Conservation (phyloP, 2,329 filamentous ascomycete genomes). For the Fusarium sp. region DNA sequence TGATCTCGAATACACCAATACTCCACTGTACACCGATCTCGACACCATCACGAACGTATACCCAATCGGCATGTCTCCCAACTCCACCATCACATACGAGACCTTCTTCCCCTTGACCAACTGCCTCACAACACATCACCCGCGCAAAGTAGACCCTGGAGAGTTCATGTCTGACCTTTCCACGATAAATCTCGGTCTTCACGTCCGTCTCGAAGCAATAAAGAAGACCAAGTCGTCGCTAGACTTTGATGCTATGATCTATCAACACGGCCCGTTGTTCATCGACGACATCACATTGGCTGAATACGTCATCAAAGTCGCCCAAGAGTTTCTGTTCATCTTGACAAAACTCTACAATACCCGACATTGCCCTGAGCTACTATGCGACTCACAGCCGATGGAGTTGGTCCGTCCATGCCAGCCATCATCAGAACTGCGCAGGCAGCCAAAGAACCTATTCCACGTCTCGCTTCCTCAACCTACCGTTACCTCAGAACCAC, state of each 20-base stretch:
- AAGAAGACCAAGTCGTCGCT: neutral
- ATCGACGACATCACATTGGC: neutral
- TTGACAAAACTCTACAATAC: neutral
- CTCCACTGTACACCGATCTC: neutral
- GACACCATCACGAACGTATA: neutral
- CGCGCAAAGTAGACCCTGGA: neutral
- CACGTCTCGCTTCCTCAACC: neutral
- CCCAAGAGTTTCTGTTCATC: neutral
- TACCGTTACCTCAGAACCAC: neutral
- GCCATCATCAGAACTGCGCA: neutral
- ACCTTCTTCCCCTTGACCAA: neutral
- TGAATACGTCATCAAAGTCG: neutral
- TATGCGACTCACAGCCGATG: neutral
- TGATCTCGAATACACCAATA: neutral
- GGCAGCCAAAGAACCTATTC: fast-evolving
- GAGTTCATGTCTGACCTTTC: neutral
- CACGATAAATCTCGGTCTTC: neutral
- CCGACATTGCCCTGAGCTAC: fast-evolving
- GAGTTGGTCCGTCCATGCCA: neutral
- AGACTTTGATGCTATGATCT: neutral
- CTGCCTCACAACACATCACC: neutral
- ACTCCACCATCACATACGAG: neutral
- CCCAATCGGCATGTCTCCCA: fast-evolving
- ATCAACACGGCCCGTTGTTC: neutral
- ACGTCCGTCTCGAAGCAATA: neutral